Base-by-base conservation (phyloP, 257 asterid species). In the Datura wrightii region DNA sequence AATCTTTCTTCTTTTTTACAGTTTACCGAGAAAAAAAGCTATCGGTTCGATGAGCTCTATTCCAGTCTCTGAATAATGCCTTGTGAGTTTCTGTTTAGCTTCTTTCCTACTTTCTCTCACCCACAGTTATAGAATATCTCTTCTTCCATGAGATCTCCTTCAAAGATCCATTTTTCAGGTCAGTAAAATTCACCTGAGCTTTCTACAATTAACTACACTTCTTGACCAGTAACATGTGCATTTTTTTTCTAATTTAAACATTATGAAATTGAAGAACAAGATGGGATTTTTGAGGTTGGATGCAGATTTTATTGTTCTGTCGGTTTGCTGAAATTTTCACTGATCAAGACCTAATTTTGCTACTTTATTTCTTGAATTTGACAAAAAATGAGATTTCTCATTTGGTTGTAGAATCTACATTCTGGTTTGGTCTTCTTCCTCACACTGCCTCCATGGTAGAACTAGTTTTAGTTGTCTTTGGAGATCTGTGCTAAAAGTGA, bases 71-170 rank as follows among this genome's bases (percentile, higher is more conserved):
- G 53, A 42, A 67, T 52, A 36, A 83, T 52, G 37, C 63, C 60
- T 65, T 74, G 60, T 52, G 19, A 39, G 18, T 72, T 74, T 71
- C 83, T 44, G 86, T 84, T 72, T 72, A 53, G 81, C 19, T 37
- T 41, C 50, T 70, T n/a, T 46, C 78, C 63, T 58, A 13, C 46
- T 83, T 72, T 83, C 86, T 9, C 82, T 71, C 86, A 69, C 80
- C 24, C 56, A 10, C 52, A 18, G 36, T 55, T 55, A 9, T 48
- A 37, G 81, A 6, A 24, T 74, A 53, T 55, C 31, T 52, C 24
- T 52, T 14, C 37, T n/a, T 14, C 62, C 41, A 10, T 60, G 74
- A 83, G 86, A 83, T 83, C 86, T 83, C 86, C 86, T 46, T 76
- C 69, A 83, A 83, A 71, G 58, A 55, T 66, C 67, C 82, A 56